A percentile compares a stretch with the other conserved stretches of the same genome.
phyloP scores from a whole-genome alignment of 2,329 filamentous ascomycete species.

The Fusarium abutilonis region DNA sequence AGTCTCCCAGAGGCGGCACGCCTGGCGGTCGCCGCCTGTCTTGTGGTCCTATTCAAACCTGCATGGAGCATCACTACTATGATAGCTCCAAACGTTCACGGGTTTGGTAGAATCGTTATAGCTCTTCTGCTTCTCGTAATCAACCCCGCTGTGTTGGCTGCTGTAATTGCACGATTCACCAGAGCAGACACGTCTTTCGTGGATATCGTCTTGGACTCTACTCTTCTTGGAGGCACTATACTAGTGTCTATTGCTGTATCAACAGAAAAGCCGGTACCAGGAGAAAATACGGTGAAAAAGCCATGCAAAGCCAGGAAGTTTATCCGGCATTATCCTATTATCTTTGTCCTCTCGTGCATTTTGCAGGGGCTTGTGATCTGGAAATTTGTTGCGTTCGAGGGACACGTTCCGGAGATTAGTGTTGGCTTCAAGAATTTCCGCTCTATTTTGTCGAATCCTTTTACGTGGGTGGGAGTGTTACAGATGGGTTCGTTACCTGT shows the following conservation, averaged over 20 bases:
- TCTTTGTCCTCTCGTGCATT: slow-evolving; percentile 12
- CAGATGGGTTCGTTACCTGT: slow-evolving; percentile 26
- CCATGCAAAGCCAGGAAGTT: slow-evolving; percentile 4
- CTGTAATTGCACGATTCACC: slow-evolving; percentile 6
- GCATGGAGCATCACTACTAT: slow-evolving; percentile 6
- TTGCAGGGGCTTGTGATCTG: slow-evolving; percentile 26
- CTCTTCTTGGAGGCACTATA: slow-evolving; percentile 19
- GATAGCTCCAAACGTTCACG: background rate
- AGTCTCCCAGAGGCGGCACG: slow-evolving; percentile 22
- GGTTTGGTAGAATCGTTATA: slow-evolving; percentile 4
- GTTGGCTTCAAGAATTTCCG: slow-evolving; percentile 38
- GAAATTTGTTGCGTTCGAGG: slow-evolving; percentile 24
- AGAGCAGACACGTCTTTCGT: background rate
- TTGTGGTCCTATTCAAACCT: slow-evolving; percentile 21
- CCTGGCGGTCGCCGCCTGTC: slow-evolving; percentile 27
- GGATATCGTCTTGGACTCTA: background rate
- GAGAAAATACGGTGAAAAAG: background rate
- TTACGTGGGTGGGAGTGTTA: slow-evolving; percentile 28
- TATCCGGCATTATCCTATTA: background rate
- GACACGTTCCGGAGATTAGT: slow-evolving; percentile 3
- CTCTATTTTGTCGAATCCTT: slow-evolving; percentile 23
- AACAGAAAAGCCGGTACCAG: background rate
- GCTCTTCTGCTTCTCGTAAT: slow-evolving; percentile 1
- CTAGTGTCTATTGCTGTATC: slow-evolving; percentile 9
- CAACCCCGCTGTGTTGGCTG: slow-evolving; percentile 4